Evolutionary conservation across 768 basidiomycete species (phyloP).

Genomic region (Lactarius sanguifluus): DNA sequence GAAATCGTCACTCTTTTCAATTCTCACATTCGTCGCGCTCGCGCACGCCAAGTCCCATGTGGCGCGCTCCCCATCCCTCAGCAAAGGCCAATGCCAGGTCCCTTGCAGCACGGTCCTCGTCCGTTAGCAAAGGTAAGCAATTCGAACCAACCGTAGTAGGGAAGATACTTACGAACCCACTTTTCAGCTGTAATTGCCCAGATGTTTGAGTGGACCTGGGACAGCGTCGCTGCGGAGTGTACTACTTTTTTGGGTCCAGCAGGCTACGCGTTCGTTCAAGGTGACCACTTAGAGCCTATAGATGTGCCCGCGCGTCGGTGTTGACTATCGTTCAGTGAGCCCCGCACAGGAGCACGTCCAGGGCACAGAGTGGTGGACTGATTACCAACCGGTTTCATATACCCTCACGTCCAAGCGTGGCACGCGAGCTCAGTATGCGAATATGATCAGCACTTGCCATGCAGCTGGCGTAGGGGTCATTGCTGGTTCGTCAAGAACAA

Average conservation of each 20-base stretch:
- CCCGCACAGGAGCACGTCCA: slow-evolving; percentile 58
- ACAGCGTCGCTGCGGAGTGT: slow-evolving; percentile 61
- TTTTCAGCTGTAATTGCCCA: slow-evolving; percentile 54
- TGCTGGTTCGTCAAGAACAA: slow-evolving; percentile 34
- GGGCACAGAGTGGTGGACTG: slow-evolving; percentile 71
- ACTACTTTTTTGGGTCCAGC: slow-evolving; percentile 63
- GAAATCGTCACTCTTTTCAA: background rate
- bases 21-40: slow-evolving; percentile 5
- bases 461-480: slow-evolving; percentile 43
- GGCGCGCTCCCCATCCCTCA: background rate
- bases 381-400: slow-evolving; percentile 70
- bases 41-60: background rate
- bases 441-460: slow-evolving; percentile 43
- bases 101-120: background rate
- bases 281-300: slow-evolving; percentile 30
- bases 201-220: slow-evolving; percentile 66
- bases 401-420: slow-evolving; percentile 66
- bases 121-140: slow-evolving; percentile 2
- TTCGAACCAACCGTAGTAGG: no score
- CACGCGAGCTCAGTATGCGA: slow-evolving; percentile 48
- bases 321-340: slow-evolving; percentile 36
- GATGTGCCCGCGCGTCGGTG: background rate
- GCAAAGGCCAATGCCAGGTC: background rate
- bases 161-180: background rate
- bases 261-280: slow-evolving; percentile 66